Percentiles rank a stretch among this genome's conserved stretches.
phyloP scores from a whole-genome alignment of 2,329 filamentous ascomycete species.

The Aspergillus calidoustus region DNA sequence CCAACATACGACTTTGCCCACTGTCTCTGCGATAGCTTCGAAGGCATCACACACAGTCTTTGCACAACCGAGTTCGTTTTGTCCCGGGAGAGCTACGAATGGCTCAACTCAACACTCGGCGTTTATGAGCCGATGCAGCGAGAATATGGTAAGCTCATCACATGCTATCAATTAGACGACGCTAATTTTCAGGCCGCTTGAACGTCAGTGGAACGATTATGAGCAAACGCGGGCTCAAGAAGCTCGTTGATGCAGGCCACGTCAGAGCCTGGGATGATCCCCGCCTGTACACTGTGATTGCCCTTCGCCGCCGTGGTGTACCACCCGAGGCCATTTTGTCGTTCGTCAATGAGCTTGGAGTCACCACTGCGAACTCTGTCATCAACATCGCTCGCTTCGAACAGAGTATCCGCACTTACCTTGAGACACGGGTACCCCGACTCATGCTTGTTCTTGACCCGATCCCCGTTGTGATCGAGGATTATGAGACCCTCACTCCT shows the following conservation, averaged over 20 bases:
- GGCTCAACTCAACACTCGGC: constrained; percentile 78
- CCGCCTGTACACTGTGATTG: constrained; percentile 84
- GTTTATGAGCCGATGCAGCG: constrained; percentile 94
- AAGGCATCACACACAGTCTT: constrained; percentile 87
- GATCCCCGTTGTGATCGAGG: constrained; percentile 79
- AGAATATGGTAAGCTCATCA: constrained; percentile 64
- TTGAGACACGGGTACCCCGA: constrained; percentile 85
- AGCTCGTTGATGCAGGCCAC: constrained; percentile 75
- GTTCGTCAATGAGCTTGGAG: constrained; percentile 89
- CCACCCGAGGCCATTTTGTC: constrained; percentile 86
- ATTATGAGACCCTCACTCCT: constrained; percentile 73
- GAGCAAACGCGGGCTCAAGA: constrained; percentile 81
- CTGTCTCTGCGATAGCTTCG: constrained; percentile 89
- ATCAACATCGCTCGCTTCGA: constrained; percentile 86
- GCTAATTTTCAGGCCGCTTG: constrained; percentile 52
- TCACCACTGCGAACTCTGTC: constrained; percentile 78
- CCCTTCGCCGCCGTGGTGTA: constrained; percentile 79
- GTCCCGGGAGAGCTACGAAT: constrained; percentile 86
- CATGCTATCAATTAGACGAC: too few species aligned
- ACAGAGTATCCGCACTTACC: constrained; percentile 79
- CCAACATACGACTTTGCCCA: constrained; percentile 76
- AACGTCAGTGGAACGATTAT: constrained; percentile 85
- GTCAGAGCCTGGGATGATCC: constrained; percentile 93
- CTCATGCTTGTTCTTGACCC: constrained; percentile 90
- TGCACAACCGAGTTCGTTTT: constrained; percentile 93